Base-by-base conservation (phyloP, 768 basidiomycete species). In the Psilocybe subaeruginosa region DNA sequence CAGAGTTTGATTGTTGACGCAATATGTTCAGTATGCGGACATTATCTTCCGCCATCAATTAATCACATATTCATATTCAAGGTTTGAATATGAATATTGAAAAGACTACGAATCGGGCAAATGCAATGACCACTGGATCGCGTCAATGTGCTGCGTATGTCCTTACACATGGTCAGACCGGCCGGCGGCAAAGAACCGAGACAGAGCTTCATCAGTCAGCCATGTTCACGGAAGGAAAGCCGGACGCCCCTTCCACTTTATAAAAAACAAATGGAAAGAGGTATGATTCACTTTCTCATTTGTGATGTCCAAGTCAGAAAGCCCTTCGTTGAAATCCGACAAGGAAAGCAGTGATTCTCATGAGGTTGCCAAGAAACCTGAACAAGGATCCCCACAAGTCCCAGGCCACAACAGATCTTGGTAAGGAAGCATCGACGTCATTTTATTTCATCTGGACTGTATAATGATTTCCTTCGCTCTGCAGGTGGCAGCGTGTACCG, bases 401-500 rank as follows among this genome's bases (percentile, higher is more conserved):
- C 52, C 19, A 8, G 39, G 50, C 12, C 48, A 64, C 37, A 41
- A 54, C 17, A 51, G 65, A 53, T 50, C 62, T 59, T 61, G 60
- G 63, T 62, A 52, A 41, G 56, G 51, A 27, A 16, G n/a, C 49
- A 8, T 14, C 49, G n/a, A 41, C 30, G 27, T 46, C 50, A 46
- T 47, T 45, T 23, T 59, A 56, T 53, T 53, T 63, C 54, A 49
- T 58, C 12, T 33, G 45, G 41, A 12, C 41, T 35, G 23, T 56
- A 45, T 43, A 46, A 1, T 46, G 23, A 54, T 55, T 29, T 5
- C 41, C 35, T 39, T 46, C 12, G 3, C 31, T 47, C 35, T 23
- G 48, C 30, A 74, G 72, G 68, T 73, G 70, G 69, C 65, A 67
- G 50, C 74, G 75, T 7, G 78, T 78, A 17, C 79, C 79, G 8